These are phyloP conservation scores for Zopfia rhizophila DNA, from an alignment of 2,329 filamentous ascomycete genomes.

Conservation along the genomic window DNA sequence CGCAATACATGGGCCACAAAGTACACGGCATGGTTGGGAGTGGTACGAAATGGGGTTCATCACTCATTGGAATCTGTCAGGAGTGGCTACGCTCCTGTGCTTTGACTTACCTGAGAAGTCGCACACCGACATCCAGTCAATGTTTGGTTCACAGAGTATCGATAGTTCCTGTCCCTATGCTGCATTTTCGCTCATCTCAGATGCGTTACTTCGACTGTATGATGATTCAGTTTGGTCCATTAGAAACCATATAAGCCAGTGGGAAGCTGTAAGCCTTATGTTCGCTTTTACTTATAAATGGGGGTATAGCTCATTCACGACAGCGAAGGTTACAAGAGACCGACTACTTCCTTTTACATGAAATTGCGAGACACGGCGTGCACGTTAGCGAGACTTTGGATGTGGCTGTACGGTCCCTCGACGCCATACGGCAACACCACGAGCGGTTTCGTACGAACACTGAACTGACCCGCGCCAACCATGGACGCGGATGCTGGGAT, in stretches of 20 bases:
- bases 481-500: conserved; percentile 11
- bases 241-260: conserved; percentile 27
- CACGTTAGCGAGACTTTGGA: conserved; percentile 26
- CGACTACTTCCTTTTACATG: conserved; percentile 24
- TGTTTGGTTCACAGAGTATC: conserved; percentile 8
- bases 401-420: conserved; percentile 22
- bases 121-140: conserved; percentile 14
- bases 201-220: conserved; percentile 24
- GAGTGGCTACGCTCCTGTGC: conserved; percentile 14
- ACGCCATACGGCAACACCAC: conserved; percentile 20
- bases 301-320: conserved; percentile 6
- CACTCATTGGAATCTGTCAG: conserved; percentile 12
- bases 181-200: conserved; percentile 16
- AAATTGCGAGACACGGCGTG: conserved; percentile 28
- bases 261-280: conserved; percentile 25
- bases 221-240: conserved; percentile 27
- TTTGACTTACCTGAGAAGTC: conserved; percentile 22
- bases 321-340: conserved; percentile 22
- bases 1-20: conserved; percentile 15
- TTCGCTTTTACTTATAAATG: neutral
- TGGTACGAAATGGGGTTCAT: conserved; percentile 29
- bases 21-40: conserved; percentile 18
- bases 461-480: conserved; percentile 2
- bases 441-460: conserved; percentile 11
- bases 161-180: conserved; percentile 13